Evolutionary conservation across 257 asterid species (phyloP).

Genomic region (Penstemon eatonii): DNA sequence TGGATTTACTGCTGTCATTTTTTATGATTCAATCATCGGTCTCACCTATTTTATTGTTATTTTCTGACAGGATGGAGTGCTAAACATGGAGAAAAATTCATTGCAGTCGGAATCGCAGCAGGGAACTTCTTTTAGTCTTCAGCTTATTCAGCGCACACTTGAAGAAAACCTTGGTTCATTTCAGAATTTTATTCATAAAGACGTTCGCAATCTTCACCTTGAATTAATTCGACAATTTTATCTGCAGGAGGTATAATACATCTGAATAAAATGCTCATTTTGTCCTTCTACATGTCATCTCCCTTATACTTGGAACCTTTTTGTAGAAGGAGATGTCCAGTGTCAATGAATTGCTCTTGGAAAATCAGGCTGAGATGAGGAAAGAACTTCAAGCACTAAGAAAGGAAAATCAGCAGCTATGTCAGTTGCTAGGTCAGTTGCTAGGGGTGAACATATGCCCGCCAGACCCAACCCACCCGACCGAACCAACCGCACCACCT

Average conservation of each 20-base stretch:
- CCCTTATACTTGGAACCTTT: constrained; percentile 24
- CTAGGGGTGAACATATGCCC: too few relatives aligned
- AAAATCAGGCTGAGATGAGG: constrained; percentile 82
- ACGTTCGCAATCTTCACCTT: constrained; percentile 85
- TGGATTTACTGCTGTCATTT: not conserved
- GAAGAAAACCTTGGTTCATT: constrained; percentile 83
- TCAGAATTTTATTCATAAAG: constrained; percentile 89
- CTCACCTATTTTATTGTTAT: constrained; percentile 18
- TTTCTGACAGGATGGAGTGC: constrained; percentile 58
- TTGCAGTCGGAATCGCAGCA: constrained; percentile 59
- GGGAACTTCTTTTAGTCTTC: constrained; percentile 81
- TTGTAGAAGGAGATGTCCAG: constrained; percentile 77
- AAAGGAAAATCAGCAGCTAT: constrained; percentile 79
- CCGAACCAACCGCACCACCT: too few relatives aligned
- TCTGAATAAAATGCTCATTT: not conserved
- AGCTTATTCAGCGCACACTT: constrained; percentile 87
- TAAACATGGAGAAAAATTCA: constrained; percentile 43
- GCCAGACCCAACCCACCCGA: too few relatives aligned
- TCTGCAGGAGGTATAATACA: constrained; percentile 76
- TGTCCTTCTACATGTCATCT: not conserved
- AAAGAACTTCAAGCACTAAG: constrained; percentile 71
- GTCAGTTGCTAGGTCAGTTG: constrained; percentile 24
- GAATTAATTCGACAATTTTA: constrained; percentile 87
- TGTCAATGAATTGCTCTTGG: constrained; percentile 50
- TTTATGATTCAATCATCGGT: constrained; percentile 2